Base-by-base conservation (phyloP, 2,329 filamentous ascomycete genomes). In the Lachnellula arida region DNA sequence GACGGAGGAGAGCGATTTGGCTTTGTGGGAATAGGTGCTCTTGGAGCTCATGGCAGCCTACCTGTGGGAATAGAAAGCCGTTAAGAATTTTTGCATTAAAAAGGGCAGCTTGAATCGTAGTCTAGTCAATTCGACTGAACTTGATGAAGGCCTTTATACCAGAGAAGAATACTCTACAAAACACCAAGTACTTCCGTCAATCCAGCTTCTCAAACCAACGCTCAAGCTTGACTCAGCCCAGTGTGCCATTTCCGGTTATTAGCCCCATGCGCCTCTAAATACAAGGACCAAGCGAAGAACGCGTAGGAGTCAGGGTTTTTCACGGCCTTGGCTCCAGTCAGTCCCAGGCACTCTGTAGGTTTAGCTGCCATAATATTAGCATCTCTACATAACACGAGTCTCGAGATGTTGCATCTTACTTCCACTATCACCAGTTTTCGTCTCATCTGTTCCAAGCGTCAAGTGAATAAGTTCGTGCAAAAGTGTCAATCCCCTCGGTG, bases 391-490 rank as follows among this genome's bases (percentile, higher is more conserved):
- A 15, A 34, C n/a, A 39, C 11, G 12, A 22, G 34, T 14, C 23
- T 25, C 23, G 34, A 9, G 37, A 14, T n/a, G n/a, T 5, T 39
- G 28, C 8, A 39, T 37, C 28, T 34, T 50, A 50, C 48, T 50
- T 50, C 11, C 48, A 17, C 15, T 11, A 39, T 50, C 48, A 11
- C 37, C 37, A 39, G 37, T 39, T n/a, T 4, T 25, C 7, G 28
- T 40, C 15, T 37, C 5, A 5, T 40, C 34, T n/a, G 34, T 14
- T 3, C 28, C 34, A 4, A 32, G 14, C 9, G 48, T 50, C 48
- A 50, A 17, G 37, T 50, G 48, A 37, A 50, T 39, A 12, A 50
- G 15, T n/a, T 50, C 48, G 15, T 50, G 48, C 14, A 50, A 39
- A n/a, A 50, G 48, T 11, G 48, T 50, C 48, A 50, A 39, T n/a